Conservation (phyloP, 495 filamentous ascomycete species). For the Entonaema liquescens region DNA sequence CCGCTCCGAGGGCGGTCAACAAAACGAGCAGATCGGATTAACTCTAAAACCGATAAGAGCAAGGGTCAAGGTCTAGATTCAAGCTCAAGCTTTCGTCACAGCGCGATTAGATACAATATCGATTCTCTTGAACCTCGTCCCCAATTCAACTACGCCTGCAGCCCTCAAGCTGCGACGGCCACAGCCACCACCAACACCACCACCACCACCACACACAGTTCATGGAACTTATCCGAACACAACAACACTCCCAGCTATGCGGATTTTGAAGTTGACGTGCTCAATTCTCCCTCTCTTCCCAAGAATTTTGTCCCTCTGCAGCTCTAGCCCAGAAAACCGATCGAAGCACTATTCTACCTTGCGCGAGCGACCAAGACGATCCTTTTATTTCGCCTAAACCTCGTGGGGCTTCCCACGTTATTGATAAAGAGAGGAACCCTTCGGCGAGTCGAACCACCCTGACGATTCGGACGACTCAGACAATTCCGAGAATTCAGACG, state of each 20-base stretch:
- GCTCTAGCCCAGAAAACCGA: neutral
- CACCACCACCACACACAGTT: neutral
- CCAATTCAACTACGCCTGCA: neutral
- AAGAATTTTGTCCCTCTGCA: conserved; percentile 3
- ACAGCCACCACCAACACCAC: no score
- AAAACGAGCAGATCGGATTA: neutral
- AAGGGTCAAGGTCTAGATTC: neutral
- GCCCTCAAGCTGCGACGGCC: neutral
- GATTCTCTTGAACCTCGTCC: neutral
- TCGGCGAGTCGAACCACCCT: conserved; percentile 3
- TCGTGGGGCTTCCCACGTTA: neutral
- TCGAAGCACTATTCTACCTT: neutral
- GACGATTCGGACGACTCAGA: conserved; percentile 14
- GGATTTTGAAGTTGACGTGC: neutral
- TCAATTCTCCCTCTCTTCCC: conserved; percentile 11
- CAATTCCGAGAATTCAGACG: conserved; percentile 19
- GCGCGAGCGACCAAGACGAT: neutral
- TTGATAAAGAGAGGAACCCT: conserved; percentile 2
- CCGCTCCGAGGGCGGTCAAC: neutral
- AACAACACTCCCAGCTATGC: neutral
- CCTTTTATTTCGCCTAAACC: neutral
- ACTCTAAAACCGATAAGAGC: neutral
- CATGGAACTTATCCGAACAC: neutral
- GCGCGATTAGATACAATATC: conserved; percentile 1
- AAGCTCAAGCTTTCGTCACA: conserved; percentile 2